Conservation (phyloP, 441 rosid species). For the Adansonia madagascariensis region DNA sequence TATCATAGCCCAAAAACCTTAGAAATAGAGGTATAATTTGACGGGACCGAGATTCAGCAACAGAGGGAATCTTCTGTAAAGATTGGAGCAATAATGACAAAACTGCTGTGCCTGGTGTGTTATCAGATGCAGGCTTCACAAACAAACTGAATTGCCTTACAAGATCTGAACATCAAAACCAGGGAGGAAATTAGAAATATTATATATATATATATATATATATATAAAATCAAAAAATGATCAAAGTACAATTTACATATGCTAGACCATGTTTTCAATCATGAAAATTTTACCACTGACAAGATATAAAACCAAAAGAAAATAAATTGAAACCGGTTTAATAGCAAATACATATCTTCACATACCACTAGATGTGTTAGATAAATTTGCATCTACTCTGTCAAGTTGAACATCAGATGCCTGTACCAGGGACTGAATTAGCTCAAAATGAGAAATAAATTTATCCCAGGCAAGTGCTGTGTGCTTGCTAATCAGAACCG, state of each 20-base stretch:
- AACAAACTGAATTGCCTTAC: conserved; percentile 54
- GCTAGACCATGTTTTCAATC: not conserved
- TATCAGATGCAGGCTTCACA: conserved; percentile 55
- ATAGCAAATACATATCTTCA: conserved; percentile 21
- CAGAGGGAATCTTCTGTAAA: conserved; percentile 66
- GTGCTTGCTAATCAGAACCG: conserved; percentile 60
- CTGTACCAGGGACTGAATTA: conserved; percentile 51
- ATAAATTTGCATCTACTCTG: conserved; percentile 36
- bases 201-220: not conserved
- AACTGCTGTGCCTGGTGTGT: conserved; percentile 56
- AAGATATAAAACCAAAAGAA: conserved; percentile 9
- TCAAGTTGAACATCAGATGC: conserved; percentile 42
- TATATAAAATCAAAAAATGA: not conserved
- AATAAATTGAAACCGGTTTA: not conserved
- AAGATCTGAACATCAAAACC: conserved; percentile 60
- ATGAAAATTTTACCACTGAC: not conserved
- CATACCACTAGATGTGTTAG: conserved; percentile 57
- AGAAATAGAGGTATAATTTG: conserved; percentile 74
- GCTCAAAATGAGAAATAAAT: conserved; percentile 55
- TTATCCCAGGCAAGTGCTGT: conserved; percentile 64
- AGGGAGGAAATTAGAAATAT: conserved; percentile 27
- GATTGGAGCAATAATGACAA: conserved; percentile 69
- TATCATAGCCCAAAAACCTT: conserved; percentile 77
- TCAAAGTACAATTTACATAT: not conserved
- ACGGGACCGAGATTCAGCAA: conserved; percentile 73